A percentile compares a stretch with the other conserved stretches of the same genome.
Conservation (phyloP, 208 protist genomes). For the Naegleria fowleri region DNA sequence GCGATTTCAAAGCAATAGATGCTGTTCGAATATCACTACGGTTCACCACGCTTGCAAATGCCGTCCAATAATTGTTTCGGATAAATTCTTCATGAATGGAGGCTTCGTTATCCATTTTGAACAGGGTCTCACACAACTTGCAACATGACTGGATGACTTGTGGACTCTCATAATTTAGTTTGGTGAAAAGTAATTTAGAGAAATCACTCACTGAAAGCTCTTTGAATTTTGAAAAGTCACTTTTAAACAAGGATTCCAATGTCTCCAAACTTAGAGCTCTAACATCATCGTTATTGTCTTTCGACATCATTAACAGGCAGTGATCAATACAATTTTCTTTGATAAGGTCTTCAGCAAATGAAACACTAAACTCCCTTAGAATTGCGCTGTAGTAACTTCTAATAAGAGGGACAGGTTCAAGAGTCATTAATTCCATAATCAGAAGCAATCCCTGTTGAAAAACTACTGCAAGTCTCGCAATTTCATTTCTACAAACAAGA, state of each 20-base stretch:
- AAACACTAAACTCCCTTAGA: not conserved
- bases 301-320: not conserved
- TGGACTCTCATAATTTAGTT: not conserved
- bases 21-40: not conserved
- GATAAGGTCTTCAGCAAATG: not conserved
- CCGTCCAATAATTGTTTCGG: not conserved
- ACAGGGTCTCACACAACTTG: constrained; percentile 6
- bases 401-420: not conserved
- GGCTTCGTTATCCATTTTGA: not conserved
- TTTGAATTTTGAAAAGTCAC: not conserved
- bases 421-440: not conserved
- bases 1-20: not conserved
- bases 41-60: not conserved
- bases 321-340: not conserved
- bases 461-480: not conserved
- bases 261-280: not conserved
- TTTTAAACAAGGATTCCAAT: not conserved
- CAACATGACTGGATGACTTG: not conserved
- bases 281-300: not conserved
- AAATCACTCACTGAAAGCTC: not conserved
- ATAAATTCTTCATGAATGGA: not conserved
- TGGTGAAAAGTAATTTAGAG: not conserved
- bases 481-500: constrained; percentile 8
- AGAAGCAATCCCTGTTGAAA: not conserved
- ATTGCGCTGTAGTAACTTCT: constrained; percentile 25